Conservation (phyloP, 208 protist species). For the Trypanosoma vivax region DNA sequence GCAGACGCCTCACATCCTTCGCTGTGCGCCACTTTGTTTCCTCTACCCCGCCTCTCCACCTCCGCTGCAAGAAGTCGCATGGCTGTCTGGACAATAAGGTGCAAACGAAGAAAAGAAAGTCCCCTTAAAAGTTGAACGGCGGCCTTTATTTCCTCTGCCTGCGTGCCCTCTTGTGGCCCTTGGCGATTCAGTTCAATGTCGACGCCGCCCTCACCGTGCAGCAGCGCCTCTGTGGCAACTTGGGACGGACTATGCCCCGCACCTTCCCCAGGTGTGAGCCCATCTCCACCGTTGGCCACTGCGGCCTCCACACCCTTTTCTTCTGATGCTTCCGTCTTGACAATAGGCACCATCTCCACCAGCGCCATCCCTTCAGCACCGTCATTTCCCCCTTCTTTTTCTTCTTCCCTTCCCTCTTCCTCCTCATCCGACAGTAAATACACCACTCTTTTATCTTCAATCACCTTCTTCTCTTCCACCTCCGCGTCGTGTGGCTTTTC, state of each 20-base stretch:
- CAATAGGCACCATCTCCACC: not conserved
- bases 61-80: conserved; percentile 15
- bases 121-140: not conserved
- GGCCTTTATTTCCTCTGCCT: not conserved
- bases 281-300: not conserved
- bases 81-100: conserved; percentile 12
- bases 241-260: no score
- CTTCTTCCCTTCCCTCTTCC: conserved; percentile 9
- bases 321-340: not conserved
- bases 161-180: not conserved
- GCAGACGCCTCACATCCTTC: not conserved
- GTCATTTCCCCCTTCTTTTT: not conserved
- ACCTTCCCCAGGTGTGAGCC: not conserved
- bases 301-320: not conserved
- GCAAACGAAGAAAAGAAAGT: conserved; percentile 17
- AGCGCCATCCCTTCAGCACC: not conserved
- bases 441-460: conserved; percentile 8
- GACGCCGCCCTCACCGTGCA: no score
- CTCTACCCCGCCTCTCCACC: conserved; percentile 5
- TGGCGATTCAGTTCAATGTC: not conserved
- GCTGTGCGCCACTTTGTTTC: not conserved
- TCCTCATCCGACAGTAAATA: no score
- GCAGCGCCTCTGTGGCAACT: no score
- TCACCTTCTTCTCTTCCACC: conserved; percentile 7
- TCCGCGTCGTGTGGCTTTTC: conserved; percentile 7